These are phyloP conservation scores for Pseudophaeomoniella oleicola DNA, from an alignment of 2,329 filamentous ascomycete species.

Conservation along the genomic window DNA sequence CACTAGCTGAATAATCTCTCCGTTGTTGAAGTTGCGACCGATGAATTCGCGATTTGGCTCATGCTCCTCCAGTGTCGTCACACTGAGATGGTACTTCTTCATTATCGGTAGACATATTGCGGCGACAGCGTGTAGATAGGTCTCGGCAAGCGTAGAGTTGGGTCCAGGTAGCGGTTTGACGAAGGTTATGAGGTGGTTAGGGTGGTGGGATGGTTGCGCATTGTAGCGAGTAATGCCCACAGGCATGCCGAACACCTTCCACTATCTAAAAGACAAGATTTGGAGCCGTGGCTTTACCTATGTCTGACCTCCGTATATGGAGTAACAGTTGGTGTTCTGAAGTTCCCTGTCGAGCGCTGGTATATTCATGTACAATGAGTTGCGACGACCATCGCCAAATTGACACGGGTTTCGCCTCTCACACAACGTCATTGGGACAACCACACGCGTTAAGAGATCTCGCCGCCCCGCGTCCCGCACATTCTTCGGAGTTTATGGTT, in stretches of 20 bases:
- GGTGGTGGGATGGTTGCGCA: constrained; percentile 12
- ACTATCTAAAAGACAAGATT: too few relatives aligned
- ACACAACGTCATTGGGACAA: too few relatives aligned
- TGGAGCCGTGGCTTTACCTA: too few relatives aligned
- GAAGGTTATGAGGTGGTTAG: constrained; percentile 50
- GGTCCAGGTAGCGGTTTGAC: constrained; percentile 62
- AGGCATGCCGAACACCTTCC: constrained; percentile 60
- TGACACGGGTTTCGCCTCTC: too few relatives aligned
- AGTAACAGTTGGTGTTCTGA: too few relatives aligned
- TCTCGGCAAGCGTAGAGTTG: constrained; percentile 47
- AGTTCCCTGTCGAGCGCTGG: too few relatives aligned
- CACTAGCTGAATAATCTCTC: constrained; percentile 75
- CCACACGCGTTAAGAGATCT: too few relatives aligned
- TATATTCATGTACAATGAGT: too few relatives aligned
- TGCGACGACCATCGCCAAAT: too few relatives aligned
- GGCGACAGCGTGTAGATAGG: constrained; percentile 62
- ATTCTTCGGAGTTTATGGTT: too few relatives aligned
- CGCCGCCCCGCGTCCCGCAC: too few relatives aligned
- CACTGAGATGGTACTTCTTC: constrained; percentile 48
- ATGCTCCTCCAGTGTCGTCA: constrained; percentile 66
- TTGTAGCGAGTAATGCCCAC: constrained; percentile 69
- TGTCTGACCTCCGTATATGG: too few relatives aligned
- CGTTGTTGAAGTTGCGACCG: constrained; percentile 80
- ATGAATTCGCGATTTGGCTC: constrained; percentile 70
- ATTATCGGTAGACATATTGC: constrained; percentile 68